Base-by-base conservation (phyloP, 1,139 yeast species). In the Cylindricascospora bacillispora region DNA sequence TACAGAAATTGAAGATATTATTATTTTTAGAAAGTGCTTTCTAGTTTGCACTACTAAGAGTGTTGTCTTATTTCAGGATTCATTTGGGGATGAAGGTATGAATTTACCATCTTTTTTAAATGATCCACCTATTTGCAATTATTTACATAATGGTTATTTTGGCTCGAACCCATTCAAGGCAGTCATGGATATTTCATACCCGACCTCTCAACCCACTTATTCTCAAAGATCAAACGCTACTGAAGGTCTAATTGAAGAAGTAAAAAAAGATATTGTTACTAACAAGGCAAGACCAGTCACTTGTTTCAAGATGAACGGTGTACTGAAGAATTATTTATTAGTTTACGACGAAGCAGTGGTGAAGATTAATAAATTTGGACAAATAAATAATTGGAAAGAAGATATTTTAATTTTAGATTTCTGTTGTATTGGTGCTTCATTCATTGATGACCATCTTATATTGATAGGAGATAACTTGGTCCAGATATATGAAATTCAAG, bases 321-420 rank as follows among this genome's bases (percentile, higher is more conserved):
- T 15, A 11, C 16, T 70, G 25, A 63, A 67, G 32, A 70, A 67
- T 30, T 70, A 75, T 34, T 51, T 82, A 5, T 56, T 81, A 30
- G 79, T 80, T 23, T 83, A 80, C 55, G 78, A 70, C 36, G 76
- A 76, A 35, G 73, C 78, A 48, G 89, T 83, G 2, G 60, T 83
- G 3, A 76, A 75, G 39, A 67, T 77, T 35, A 77, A 79, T 50
- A 69, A 70, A 35, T 63, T 65, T 29, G 93, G 93, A 2, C 67
- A 66, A 36, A 57, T 80, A 26, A 65, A 74, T 5, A 59, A 80
- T 18, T 63, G 56, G 47, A 56, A 47, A 26, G 39, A 62, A 13
- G 62, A 72, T 22, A 63, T 73, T 22, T 58, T 82, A 16, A 67
- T 70, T 32, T 73, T 79, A 48, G 73, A 73, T 33, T 75, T 77